A percentile compares a stretch with the other conserved stretches of the same genome.
Conservation (phyloP, 805 yeast genomes). For the Candida chauliodis region DNA sequence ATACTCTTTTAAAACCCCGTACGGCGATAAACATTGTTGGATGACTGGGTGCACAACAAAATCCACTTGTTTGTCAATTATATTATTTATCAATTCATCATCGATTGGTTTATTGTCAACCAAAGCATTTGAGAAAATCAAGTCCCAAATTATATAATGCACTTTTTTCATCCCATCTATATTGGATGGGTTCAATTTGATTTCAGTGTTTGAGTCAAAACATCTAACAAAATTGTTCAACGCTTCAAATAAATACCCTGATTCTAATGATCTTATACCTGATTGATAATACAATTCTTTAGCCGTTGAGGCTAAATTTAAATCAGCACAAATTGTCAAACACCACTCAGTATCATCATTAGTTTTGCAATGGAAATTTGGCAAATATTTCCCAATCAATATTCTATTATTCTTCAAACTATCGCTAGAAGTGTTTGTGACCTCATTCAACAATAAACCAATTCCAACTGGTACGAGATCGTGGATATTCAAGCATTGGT, state of each 20-base stretch:
- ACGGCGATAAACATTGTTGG: conserved; percentile 68
- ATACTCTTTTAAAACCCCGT: conserved; percentile 57
- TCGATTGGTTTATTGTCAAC: conserved; percentile 49
- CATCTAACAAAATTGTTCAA: conserved; percentile 62
- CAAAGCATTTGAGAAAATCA: conserved; percentile 58
- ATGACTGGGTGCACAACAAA: conserved; percentile 50
- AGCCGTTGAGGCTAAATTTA: conserved; percentile 58
- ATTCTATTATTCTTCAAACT: conserved; percentile 27
- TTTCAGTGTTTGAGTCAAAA: conserved; percentile 36
- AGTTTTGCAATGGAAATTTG: conserved; percentile 56
- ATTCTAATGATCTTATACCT: conserved; percentile 47
- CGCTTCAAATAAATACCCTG: conserved; percentile 60
- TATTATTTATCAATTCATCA: conserved; percentile 54
- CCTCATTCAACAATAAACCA: conserved; percentile 48
- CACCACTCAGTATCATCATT: conserved; percentile 83
- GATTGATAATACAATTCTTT: conserved; percentile 48
- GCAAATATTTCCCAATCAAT: conserved; percentile 55
- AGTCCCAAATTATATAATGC: conserved; percentile 53
- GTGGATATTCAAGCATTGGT: conserved; percentile 50
- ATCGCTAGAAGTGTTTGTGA: conserved; percentile 43
- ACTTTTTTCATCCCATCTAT: conserved; percentile 38
- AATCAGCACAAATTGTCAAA: conserved; percentile 65
- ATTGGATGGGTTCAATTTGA: conserved; percentile 14
- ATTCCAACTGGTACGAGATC: conserved; percentile 63
- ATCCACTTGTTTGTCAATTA: conserved; percentile 37